Percentiles rank a stretch among this genome's conserved stretches.
phyloP scores from a whole-genome alignment of 2,329 filamentous ascomycete genomes.

The Ramichloridium luteum region DNA sequence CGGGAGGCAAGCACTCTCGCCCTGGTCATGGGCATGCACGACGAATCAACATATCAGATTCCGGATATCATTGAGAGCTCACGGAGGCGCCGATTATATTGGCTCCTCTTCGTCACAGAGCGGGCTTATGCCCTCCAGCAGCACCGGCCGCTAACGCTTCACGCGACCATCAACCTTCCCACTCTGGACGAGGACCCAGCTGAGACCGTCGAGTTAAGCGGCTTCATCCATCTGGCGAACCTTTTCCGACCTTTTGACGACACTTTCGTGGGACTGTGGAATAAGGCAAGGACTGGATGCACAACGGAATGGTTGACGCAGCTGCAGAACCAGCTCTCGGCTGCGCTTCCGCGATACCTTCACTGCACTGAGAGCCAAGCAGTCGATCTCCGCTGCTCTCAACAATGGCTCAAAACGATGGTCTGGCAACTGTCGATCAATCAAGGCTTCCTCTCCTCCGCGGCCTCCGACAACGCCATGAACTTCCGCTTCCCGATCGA shows the following conservation, averaged over 20 bases:
- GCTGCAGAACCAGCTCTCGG: constrained; percentile 39
- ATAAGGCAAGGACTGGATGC: constrained; percentile 40
- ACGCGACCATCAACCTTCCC: constrained; percentile 46
- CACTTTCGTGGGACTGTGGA: constrained; percentile 52
- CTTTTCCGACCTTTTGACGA: constrained; percentile 53
- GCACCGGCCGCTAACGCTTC: constrained; percentile 50
- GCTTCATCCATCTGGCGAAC: constrained; percentile 48
- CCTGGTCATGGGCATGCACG: constrained; percentile 46
- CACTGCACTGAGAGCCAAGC: constrained; percentile 54
- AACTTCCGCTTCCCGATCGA: constrained; percentile 50
- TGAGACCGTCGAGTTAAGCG: constrained; percentile 43
- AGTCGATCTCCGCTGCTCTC: constrained; percentile 55
- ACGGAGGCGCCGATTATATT: constrained; percentile 46
- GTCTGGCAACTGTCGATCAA: constrained; percentile 62
- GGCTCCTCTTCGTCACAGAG: constrained; percentile 52
- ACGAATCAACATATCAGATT: constrained; percentile 43
- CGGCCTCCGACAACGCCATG: constrained; percentile 46
- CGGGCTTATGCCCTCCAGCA: constrained; percentile 52
- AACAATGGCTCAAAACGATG: constrained; percentile 58
- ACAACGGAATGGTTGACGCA: constrained; percentile 35
- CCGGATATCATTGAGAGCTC: constrained; percentile 39
- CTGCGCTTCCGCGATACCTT: constrained; percentile 44
- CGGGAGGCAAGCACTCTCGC: constrained; percentile 50
- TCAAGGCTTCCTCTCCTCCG: constrained; percentile 50
- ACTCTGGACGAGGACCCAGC: constrained; percentile 38